Base-by-base conservation (phyloP, 768 basidiomycete genomes). In the Mycena floridula region DNA sequence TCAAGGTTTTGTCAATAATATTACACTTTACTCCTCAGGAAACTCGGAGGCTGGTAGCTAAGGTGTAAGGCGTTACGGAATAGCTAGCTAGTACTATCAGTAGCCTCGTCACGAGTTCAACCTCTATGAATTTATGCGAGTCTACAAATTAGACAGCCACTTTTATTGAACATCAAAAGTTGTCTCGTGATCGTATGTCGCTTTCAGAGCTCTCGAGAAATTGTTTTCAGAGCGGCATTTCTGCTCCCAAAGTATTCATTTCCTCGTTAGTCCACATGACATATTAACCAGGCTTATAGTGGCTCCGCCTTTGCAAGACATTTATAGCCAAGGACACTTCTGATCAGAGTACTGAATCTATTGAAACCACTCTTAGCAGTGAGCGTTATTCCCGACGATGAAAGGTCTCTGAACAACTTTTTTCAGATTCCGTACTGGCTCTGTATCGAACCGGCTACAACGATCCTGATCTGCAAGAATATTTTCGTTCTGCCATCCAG, bases 11-110 rank as follows among this genome's bases (percentile, higher is more conserved):
- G 35, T 92, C 92, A 1, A 92, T 91, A 28, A 92, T 98, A 40
- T 63, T 98, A 28, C 87, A 80, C 30, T 98, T 99, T 56, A 98
- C 95, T 1, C 95, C 95, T 2, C 89, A 94, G 55, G 95, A 98
- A 62, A 89, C 90, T 3, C 74, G 95, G 23, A 71, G 94, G 37
- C 70, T 98, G 28, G 77, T 93, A 46, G 82, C 94, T 7, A 96
- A 94, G 70, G 85, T 93, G 25, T 85, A 64, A 42, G 30, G 3
- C 22, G 13, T 8, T 41, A 22, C n/a, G n/a, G n/a, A n/a, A n/a
- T n/a, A n/a, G n/a, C n/a, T n/a, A n/a, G n/a, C n/a, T n/a, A n/a
- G n/a, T n/a, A n/a, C n/a, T n/a, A n/a, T n/a, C n/a, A n/a, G n/a
- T n/a, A n/a, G n/a, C n/a, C n/a, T n/a, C n/a, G n/a, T n/a, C n/a